phyloP scores from a whole-genome alignment of 2,329 filamentous ascomycete species.

The Nothopassalora personata region DNA sequence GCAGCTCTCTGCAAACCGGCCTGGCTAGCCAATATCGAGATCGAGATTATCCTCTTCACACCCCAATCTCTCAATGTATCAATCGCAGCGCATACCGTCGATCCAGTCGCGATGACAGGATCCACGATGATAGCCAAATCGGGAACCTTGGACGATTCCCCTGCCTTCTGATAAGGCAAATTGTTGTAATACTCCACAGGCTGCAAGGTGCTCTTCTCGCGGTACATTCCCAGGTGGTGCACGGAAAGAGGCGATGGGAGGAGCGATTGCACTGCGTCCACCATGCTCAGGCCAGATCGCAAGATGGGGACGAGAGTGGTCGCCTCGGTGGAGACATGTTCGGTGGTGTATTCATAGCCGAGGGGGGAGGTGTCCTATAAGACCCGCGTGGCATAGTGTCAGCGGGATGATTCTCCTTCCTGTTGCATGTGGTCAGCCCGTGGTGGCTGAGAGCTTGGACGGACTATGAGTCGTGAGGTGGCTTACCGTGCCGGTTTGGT shows the following conservation, averaged over 20 bases:
- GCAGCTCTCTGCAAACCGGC: conserved; percentile 68
- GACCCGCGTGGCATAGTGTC: conserved; percentile 1
- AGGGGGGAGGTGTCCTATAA: conserved; percentile 70
- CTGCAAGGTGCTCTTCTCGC: conserved; percentile 77
- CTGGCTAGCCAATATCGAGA: conserved; percentile 67
- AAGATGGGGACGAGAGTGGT: conserved; percentile 87
- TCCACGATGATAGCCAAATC: conserved; percentile 79
- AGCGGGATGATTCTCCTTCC: conserved; percentile 1
- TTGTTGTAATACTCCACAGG: conserved; percentile 99
- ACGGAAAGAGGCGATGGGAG: conserved; percentile 75
- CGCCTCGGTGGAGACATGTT: conserved; percentile 56
- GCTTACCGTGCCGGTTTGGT: conserved; percentile 59
- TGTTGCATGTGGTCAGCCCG: conserved; percentile 20
- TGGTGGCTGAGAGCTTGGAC: conserved; percentile 19
- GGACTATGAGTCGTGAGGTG: conserved; percentile 16
- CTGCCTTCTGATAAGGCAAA: conserved; percentile 63
- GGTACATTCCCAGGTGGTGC: conserved; percentile 92
- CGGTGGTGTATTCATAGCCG: conserved; percentile 66
- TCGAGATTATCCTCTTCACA: conserved; percentile 70
- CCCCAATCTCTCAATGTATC: conserved; percentile 88
- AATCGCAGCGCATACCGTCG: conserved; percentile 83
- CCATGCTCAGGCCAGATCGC: conserved; percentile 86
- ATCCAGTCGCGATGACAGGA: conserved; percentile 89
- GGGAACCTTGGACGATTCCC: conserved; percentile 41
- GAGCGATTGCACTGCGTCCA: conserved; percentile 77